Evolutionary conservation across 805 yeast species (phyloP).

Genomic region (Yamadazyma akitaensis): DNA sequence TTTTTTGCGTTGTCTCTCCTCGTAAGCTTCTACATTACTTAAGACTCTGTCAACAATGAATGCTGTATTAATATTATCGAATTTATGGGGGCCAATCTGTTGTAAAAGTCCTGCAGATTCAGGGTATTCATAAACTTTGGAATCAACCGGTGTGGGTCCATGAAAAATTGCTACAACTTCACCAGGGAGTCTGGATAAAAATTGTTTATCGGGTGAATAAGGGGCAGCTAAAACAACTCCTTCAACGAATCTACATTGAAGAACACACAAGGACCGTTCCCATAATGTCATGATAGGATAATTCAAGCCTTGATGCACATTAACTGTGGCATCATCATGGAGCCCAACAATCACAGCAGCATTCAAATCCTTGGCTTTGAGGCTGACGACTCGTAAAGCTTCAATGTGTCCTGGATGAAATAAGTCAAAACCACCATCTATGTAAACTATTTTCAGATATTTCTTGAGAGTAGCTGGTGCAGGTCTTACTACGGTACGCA

Average conservation of each 20-base stretch:
- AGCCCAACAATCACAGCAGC: conserved; percentile 66
- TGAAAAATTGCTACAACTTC: conserved; percentile 45
- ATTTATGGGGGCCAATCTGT: conserved; percentile 52
- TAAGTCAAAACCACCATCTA: conserved; percentile 86
- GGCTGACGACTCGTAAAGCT: conserved; percentile 50
- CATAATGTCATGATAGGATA: conserved; percentile 84
- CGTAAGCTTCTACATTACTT: conserved; percentile 63
- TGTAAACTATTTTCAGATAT: conserved; percentile 42
- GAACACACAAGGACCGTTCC: conserved; percentile 82
- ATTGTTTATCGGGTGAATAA: conserved; percentile 40
- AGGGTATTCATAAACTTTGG: conserved; percentile 35
- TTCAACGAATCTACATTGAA: conserved; percentile 84
- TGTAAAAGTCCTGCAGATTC: conserved; percentile 33
- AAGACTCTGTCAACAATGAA: conserved; percentile 75
- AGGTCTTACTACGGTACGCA: conserved; percentile 35
- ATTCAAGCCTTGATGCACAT: conserved; percentile 54
- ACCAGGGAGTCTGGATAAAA: conserved; percentile 39
- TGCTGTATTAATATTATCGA: conserved; percentile 61
- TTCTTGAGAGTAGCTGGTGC: conserved; percentile 16
- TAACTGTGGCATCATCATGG: conserved; percentile 56
- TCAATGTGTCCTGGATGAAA: conserved; percentile 93
- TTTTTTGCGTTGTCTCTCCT: conserved; percentile 82
- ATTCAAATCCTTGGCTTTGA: conserved; percentile 15
- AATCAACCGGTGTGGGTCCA: conserved; percentile 50
- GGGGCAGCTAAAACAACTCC: conserved; percentile 75